Conservation (phyloP, 2,329 filamentous ascomycete species). For the Fusarium proliferatum region DNA sequence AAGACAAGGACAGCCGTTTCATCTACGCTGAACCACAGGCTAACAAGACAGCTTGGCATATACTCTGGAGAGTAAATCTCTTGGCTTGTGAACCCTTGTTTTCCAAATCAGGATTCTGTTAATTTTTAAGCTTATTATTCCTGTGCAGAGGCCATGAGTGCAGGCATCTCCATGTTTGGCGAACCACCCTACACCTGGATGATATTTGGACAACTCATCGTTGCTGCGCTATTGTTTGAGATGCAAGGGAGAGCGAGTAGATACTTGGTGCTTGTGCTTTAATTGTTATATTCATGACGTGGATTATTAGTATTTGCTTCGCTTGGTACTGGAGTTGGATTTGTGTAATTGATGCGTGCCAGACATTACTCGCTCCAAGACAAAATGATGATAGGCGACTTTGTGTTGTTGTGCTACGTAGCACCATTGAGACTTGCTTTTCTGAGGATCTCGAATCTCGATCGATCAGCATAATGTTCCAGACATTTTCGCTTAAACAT, state of each 20-base stretch:
- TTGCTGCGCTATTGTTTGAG: neutral
- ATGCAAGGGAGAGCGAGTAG: fast-evolving
- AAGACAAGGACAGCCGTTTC: neutral
- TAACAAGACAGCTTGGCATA: neutral
- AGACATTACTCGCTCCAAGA: neutral
- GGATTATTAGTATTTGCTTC: no score
- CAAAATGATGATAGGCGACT: neutral
- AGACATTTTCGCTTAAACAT: neutral
- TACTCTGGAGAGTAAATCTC: neutral
- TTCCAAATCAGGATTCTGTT: slow-evolving; percentile 2
- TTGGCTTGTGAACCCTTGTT: neutral
- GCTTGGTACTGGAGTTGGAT: neutral
- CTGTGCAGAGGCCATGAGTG: neutral
- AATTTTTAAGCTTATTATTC: slow-evolving; percentile 7
- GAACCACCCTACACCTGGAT: slow-evolving; percentile 11
- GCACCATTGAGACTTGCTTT: neutral
- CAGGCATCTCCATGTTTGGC: neutral
- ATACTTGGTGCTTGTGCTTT: neutral
- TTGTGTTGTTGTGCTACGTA: neutral
- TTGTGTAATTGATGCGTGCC: neutral
- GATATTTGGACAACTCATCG: neutral
- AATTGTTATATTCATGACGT: fast-evolving
- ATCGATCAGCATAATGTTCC: neutral
- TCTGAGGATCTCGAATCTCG: neutral
- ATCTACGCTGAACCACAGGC: neutral